Base-by-base conservation (phyloP, 1,284 basidiomycete genomes). In the Cryptococcus amylolentus region DNA sequence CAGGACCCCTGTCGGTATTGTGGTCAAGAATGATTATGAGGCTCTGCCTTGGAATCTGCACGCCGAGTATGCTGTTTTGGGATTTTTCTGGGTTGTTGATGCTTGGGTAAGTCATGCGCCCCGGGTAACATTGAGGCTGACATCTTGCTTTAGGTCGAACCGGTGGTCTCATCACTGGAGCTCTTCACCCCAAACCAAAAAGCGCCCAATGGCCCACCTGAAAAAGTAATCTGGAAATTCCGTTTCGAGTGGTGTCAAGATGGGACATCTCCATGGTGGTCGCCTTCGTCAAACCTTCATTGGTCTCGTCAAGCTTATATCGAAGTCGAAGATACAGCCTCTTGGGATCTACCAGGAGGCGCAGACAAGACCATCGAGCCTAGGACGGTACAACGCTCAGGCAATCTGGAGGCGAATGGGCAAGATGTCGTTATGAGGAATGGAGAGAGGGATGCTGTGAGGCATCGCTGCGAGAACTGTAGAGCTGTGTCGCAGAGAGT, bases 71-170 rank as follows among this genome's bases (percentile, higher is more conserved):
- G 55, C 73, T 37, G 66, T 71, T 1, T 63, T 77, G 4, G 76
- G 76, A n/a, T 77, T 71, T 71, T 76, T 74, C 61, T 77, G 72
- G 72, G 55, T 76, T 26, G 57, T 64, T 0, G 75, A 73, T 51
- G 71, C 75, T 37, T 77, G 76, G 76, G 70, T 69, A 42, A 43
- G 64, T 58, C 38, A 38, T 38, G 18, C 23, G 18, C 39, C 16
- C n/a, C 38, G 27, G 18, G 37, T 51, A 53, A 41, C 16, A 16
- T n/a, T 35, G 9, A 16, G 2, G 39, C 40, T 49, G 45, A 54
- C 35, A 47, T 42, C 57, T n/a, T 51, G 27, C 35, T 5, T 13
- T 53, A 71, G 69, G 58, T 72, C n/a, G 75, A 75, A 55, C 72
- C 72, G 1, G 61, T 66, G 28, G 47, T 58, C 28, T 50, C 56